Percentiles rank a stretch among this genome's conserved stretches.
These are phyloP conservation scores for Suillus fuscotomentosus DNA, from an alignment of 768 basidiomycete genomes.

Conservation along the genomic window DNA sequence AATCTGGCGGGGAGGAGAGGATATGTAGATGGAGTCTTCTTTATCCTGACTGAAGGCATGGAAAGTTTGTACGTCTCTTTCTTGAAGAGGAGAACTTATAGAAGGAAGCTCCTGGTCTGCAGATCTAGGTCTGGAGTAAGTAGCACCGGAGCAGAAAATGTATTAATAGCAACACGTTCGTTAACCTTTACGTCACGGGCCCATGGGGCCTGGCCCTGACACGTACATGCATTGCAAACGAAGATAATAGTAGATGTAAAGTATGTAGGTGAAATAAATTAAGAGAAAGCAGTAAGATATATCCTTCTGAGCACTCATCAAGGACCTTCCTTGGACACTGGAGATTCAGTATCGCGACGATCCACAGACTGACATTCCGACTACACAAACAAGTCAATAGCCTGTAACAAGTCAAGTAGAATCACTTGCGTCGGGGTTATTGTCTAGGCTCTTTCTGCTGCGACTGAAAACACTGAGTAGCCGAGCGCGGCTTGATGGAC, in stretches of 20 bases:
- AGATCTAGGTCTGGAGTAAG: neutral
- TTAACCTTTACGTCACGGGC: neutral
- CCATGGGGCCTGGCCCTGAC: neutral
- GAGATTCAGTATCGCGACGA: neutral
- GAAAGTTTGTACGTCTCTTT: neutral
- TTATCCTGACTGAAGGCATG: constrained; percentile 54
- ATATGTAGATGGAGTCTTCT: constrained; percentile 12
- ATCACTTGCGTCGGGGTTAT: constrained; percentile 15
- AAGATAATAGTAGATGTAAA: neutral
- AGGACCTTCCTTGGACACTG: neutral
- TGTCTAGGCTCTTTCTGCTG: constrained; percentile 13
- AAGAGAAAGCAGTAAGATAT: neutral
- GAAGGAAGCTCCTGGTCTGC: neutral
- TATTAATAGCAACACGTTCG: neutral
- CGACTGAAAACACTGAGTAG: constrained; percentile 30
- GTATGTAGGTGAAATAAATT: neutral
- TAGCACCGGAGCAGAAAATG: neutral
- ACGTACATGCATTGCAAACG: neutral
- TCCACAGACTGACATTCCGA: neutral
- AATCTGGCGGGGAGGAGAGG: neutral
- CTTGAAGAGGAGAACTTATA: neutral
- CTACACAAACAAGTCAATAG: neutral
- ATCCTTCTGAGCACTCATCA: neutral
- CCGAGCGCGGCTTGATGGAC: constrained; percentile 27
- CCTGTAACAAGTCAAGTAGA: neutral